Evolutionary conservation across 441 rosid genomes (phyloP), one percentile per base, ranked within the genome.

Genomic region (Gossypium davidsonii): DNA sequence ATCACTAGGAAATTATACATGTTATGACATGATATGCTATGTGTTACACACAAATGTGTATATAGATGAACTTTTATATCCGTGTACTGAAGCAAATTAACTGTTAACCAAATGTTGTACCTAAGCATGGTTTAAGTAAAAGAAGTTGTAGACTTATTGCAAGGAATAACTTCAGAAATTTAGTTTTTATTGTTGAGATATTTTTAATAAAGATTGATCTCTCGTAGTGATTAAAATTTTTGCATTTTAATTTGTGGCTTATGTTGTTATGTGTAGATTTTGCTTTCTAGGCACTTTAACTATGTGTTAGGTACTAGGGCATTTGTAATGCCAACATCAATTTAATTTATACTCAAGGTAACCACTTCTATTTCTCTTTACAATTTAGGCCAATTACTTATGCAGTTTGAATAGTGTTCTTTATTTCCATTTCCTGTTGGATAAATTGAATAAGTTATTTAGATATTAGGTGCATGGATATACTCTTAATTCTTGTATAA

Each of bases 331-430:
- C 99, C 99, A 51, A 82, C 97, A 76, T 93, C 99, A 44, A 59
- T 87, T 49, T 96, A 87, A 93, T 89, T 96, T 75, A 74, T 89
- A 78, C 85, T 93, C 25, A 91, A 96, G 98, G 99, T 93, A 76
- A 74, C 78, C 71, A 52, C 62, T 73, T 44, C 2, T 42, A n/a
- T 71, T 53, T 34, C 51, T 55, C 67, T 61, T 52, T 17, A 2
- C 20, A 51, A 46, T 56, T 21, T 58, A 70, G 65, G 37, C 51
- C 71, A 49, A 60, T 42, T 52, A 26, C 31, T 52, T 71, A 17
- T 56, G 39, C 63, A 67, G 51, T 65, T 74, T 44, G 55, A 66
- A 39, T 67, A 17, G 31, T 20, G 34, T 52, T 70, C 20, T 39
- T 57, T 58, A 39, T 63, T 71, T 17, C 46, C 63, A 37, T 70